Conservation (phyloP, 2,329 filamentous ascomycete species). For the Xylariaceae sp. region DNA sequence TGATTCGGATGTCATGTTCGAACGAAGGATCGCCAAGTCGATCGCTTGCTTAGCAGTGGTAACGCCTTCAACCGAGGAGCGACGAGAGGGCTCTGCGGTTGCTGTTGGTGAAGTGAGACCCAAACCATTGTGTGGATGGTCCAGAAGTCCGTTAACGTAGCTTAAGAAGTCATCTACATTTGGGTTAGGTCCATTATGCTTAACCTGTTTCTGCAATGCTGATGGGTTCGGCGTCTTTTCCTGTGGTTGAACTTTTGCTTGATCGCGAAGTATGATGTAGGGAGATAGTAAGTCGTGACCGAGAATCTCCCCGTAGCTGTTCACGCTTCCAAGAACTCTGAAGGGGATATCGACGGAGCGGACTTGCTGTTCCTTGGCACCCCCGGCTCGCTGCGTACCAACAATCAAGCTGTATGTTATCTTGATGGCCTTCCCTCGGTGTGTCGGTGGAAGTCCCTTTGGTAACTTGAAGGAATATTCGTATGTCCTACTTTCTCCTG, state of each 20-base stretch:
- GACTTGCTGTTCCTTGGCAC: conserved; percentile 72
- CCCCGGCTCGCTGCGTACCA: conserved; percentile 81
- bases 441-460: conserved; percentile 81
- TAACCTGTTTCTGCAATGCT: conserved; percentile 26
- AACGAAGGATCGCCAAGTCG: conserved; percentile 82
- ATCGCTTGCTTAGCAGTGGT: conserved; percentile 76
- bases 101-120: conserved; percentile 70
- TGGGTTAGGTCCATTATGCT: conserved; percentile 31
- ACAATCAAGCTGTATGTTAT: conserved; percentile 87
- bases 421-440: conserved; percentile 90
- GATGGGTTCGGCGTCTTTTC: conserved; percentile 32
- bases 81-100: conserved; percentile 49
- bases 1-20: conserved; percentile 62
- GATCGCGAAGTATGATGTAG: conserved; percentile 81
- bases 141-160: conserved; percentile 72
- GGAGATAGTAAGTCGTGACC: conserved; percentile 93
- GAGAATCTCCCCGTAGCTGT: conserved; percentile 78
- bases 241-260: conserved; percentile 60
- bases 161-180: conserved; percentile 63
- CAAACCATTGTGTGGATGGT: conserved; percentile 50
- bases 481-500: conserved; percentile 83
- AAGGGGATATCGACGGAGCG: conserved; percentile 91
- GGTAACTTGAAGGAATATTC: conserved; percentile 84
- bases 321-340: conserved; percentile 87
- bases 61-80: conserved; percentile 53